Evolutionary conservation across 805 yeast genomes (phyloP), one percentile per base, ranked within the genome.

Genomic region (Saccharomycopsis microspora): DNA sequence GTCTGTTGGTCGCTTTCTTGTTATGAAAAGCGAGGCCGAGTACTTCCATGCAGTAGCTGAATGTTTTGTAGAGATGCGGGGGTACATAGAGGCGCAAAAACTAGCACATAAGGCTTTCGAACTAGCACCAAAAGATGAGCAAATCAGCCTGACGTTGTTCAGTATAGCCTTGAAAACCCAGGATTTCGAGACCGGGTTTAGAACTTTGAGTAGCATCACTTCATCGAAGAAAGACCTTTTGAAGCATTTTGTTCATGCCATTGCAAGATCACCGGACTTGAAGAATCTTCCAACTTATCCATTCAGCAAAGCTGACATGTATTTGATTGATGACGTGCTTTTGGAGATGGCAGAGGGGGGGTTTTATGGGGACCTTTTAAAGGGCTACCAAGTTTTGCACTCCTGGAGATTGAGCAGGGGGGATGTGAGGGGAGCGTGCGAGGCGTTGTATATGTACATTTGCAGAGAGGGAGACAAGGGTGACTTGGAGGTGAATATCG

Each of bases 331-430:
- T 53, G 61, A 62, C 1, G 55, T 74, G 39, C 59, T 78, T 39
- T 64, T 56, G 33, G 43, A 52, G 30, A 52, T 55, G 31, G 66
- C 67, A 3, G 47, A 54, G 37, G 29, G 43, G 5, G 39, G 39
- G 8, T 29, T 38, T 32, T 45, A 46, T 19, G 55, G 52, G 7
- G 45, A 64, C 42, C 63, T 56, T 9, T 56, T 74, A 34, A 71
- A 68, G 43, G 68, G 71, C 55, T 75, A 70, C 62, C 67, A 76
- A 52, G 66, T 76, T 11, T 62, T 74, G 42, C 76, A 75, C 54
- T 60, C 78, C 0, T 71, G 79, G 68, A 65, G 80, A 50, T 57
- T 72, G 36, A 66, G 65, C 44, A 68, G 69, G 35, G 77, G 74
- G 4, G 74, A 78, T 57, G 69, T 59, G 47, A 64, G 82, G 47